phyloP scores from a whole-genome alignment of 148 eudicot species.

The Limonium bicolor region DNA sequence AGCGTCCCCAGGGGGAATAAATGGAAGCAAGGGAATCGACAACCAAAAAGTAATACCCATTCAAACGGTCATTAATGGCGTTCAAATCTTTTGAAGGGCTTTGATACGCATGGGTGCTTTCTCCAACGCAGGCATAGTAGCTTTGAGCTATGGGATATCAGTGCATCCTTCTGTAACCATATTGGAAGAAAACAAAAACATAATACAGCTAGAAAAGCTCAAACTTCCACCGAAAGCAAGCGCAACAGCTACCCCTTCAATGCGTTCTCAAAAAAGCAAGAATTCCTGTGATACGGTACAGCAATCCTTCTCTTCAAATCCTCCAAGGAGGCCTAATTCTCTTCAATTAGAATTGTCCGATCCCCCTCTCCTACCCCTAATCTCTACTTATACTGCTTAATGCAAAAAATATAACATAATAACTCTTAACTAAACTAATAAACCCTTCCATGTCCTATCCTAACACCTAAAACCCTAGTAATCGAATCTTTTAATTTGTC shows the following conservation, averaged over 20 bases:
- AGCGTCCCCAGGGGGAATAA: background rate
- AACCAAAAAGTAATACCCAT: constrained; percentile 31
- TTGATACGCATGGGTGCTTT: constrained; percentile 97
- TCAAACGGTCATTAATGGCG: constrained; percentile 84
- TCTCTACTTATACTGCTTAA: too few relatives aligned
- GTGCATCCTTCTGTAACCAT: constrained; percentile 65
- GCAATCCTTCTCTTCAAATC: background rate
- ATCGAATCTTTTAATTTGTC: too few relatives aligned
- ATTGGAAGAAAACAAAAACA: constrained; percentile 1
- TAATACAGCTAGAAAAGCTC: background rate
- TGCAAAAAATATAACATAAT: too few relatives aligned
- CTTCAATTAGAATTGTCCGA: too few relatives aligned
- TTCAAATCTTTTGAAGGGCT: constrained; percentile 98
- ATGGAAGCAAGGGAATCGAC: background rate
- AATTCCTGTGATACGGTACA: background rate
- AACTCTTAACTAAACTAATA: too few relatives aligned
- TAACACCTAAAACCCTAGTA: too few relatives aligned
- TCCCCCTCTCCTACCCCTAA: too few relatives aligned
- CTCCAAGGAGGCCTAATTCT: background rate
- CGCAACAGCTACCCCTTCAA: background rate
- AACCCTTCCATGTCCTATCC: too few relatives aligned
- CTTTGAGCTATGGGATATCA: constrained; percentile 79
- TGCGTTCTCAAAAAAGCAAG: background rate
- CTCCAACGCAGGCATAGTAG: constrained; percentile 97
- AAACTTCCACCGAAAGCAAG: background rate